Base-by-base conservation (phyloP, 257 asterid species). In the Solanum clarkiae region DNA sequence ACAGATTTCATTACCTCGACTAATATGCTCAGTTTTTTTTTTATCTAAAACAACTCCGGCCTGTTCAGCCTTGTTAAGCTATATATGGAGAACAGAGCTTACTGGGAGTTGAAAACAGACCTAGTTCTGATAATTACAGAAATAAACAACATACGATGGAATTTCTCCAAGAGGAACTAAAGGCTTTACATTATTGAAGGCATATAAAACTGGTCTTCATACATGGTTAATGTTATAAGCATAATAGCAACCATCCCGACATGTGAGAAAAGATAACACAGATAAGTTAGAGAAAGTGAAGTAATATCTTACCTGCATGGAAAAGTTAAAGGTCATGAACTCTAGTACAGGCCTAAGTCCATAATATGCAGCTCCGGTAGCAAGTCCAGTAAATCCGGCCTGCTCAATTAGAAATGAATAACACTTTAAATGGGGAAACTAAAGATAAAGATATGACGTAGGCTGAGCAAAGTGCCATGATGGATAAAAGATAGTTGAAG, bases 321-420 rank as follows among this genome's bases (percentile, higher is more conserved):
- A 88, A 90, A 96, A 96, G 93, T 94, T 94, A 81, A 96, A 93
- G 20, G 99, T 96, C 99, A 96, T 96, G 87, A 96, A 96, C 88
- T 96, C 99, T 55, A 96, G 66, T 47, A 94, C 90, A 87, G 99
- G 99, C 91, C 81, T 93, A 85, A 96, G 90, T 83, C 98, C 98
- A 85, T 94, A 88, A 89, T 96, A 96, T 69, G 99, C 99, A 62
- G 99, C 98, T 85, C 99, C 99, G 32, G 95, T 98, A 85, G 92
- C 98, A 65, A 96, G 95, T 85, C 99, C 99, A 84, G 98, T 24
- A 89, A 96, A 96, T 74, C 99, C 99, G 81, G 98, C 99, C 99
- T 94, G 79, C 10, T 85, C 83, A 75, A 83, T 40, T 69, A 72
- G 49, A 63, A 79, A n/a, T 81, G 51, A 69, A 44, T 4, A 36